phyloP scores from a whole-genome alignment of 306 rosid species.

The Cucurbita pepo region DNA sequence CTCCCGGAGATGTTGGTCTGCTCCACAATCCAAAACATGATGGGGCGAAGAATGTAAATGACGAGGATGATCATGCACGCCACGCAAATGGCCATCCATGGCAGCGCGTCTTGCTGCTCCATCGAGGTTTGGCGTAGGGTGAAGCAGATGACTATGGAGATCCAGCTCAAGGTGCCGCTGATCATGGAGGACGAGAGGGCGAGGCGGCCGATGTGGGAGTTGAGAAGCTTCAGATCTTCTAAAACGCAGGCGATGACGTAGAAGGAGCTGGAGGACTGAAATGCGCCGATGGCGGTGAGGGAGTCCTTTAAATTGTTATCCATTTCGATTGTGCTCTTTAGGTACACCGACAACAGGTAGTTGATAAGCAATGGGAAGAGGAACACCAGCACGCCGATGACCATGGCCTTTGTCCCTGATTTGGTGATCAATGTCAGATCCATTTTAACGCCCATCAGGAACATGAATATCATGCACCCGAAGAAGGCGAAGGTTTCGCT shows the following conservation, averaged over 20 bases:
- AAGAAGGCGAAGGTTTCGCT: conserved; percentile 27
- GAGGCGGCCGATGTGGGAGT: conserved; percentile 46
- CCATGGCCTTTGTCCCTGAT: conserved; percentile 28
- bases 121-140: not conserved
- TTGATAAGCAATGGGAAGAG: conserved; percentile 1
- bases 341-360: not conserved
- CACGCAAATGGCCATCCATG: not conserved
- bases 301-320: not conserved
- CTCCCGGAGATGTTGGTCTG: conserved; percentile 13
- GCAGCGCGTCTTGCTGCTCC: not conserved
- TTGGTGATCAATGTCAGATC: conserved; percentile 8
- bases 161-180: conserved; percentile 15
- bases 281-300: not conserved
- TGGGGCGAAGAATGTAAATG: conserved; percentile 13
- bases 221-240: conserved; percentile 37
- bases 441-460: conserved; percentile 33
- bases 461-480: conserved; percentile 32
- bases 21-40: conserved; percentile 26
- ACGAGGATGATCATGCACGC: conserved; percentile 6
- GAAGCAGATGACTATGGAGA: accelerated
- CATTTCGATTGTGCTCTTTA: not conserved
- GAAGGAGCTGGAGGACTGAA: conserved; percentile 29
- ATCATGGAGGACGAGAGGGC: conserved; percentile 33
- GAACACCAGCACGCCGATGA: conserved; percentile 18
- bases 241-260: conserved; percentile 22